Percentiles rank a stretch among this genome's conserved stretches.
Conservation (phyloP, 1,284 basidiomycete species). For the Clitocybe nebularis region DNA sequence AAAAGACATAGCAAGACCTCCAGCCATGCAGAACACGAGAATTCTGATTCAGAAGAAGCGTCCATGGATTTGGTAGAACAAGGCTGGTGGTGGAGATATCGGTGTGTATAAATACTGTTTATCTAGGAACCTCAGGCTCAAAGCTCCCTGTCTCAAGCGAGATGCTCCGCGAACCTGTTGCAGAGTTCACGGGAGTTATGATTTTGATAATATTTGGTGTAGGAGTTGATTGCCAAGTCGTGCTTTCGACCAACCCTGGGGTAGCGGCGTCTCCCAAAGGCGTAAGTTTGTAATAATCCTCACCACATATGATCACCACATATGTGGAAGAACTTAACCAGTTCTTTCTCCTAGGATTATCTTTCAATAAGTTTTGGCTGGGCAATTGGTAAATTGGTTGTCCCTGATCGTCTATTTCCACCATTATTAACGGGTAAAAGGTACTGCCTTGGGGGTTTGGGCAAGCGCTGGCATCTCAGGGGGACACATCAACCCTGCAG, state of each 20-base stretch:
- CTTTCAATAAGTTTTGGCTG: conserved; percentile 57
- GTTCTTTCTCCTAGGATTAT: conserved; percentile 41
- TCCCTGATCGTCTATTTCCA: conserved; percentile 26
- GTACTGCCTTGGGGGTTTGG: conserved; percentile 57
- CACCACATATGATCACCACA: no score
- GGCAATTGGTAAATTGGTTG: conserved; percentile 50
- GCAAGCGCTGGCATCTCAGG: conserved; percentile 59
- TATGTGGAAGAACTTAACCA: no score
- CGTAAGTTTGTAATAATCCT: conserved; percentile 33
- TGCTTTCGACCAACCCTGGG: conserved; percentile 43
- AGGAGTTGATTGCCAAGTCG: conserved; percentile 59
- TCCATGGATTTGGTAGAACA: no score
- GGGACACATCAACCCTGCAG: conserved; percentile 74
- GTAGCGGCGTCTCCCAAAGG: conserved; percentile 56
- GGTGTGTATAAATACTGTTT: background rate
- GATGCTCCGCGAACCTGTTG: conserved; percentile 52
- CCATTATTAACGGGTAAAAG: no score
- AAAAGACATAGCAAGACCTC: no score
- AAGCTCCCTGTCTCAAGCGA: no score
- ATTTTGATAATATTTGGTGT: conserved; percentile 60
- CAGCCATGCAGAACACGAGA: background rate
- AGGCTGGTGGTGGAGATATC: background rate
- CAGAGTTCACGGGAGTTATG: conserved; percentile 65
- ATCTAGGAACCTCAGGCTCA: no score
- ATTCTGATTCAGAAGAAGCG: no score